A percentile compares a stretch with the other conserved stretches of the same genome.
Evolutionary conservation across 1,284 basidiomycete species (phyloP).

Genomic region (Trichosporon coremiiforme): DNA sequence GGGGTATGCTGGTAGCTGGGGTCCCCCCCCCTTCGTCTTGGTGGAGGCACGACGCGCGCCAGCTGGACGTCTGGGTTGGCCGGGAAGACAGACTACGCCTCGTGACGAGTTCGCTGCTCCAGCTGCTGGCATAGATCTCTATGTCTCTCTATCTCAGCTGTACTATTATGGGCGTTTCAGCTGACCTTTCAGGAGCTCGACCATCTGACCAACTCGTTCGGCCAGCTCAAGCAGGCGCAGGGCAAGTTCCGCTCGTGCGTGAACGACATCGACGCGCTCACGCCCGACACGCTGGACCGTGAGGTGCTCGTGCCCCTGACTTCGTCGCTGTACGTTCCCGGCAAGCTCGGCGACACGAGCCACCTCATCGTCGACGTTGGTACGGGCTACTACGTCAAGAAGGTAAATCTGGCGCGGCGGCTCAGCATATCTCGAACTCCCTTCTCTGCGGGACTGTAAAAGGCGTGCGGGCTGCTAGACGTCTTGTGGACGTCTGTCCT

Average conservation of each 20-base stretch:
- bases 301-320: constrained; percentile 88
- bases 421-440: too few relatives aligned
- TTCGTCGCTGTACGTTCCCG: constrained; percentile 92
- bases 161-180: too few relatives aligned
- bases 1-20: too few relatives aligned
- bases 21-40: too few relatives aligned
- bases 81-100: too few relatives aligned
- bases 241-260: constrained; percentile 87
- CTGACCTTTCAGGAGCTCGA: constrained; percentile 71
- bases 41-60: constrained; percentile 12
- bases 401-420: too few relatives aligned
- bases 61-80: neutral
- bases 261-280: constrained; percentile 75
- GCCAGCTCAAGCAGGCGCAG: constrained; percentile 89
- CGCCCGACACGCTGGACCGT: constrained; percentile 74
- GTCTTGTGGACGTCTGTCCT: too few relatives aligned
- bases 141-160: too few relatives aligned
- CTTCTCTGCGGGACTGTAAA: too few relatives aligned
- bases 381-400: constrained; percentile 94
- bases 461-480: too few relatives aligned
- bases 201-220: constrained; percentile 88
- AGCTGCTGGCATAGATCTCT: too few relatives aligned
- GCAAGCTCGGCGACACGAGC: constrained; percentile 77
- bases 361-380: constrained; percentile 94
- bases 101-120: too few relatives aligned